Evolutionary conservation across 768 basidiomycete genomes (phyloP).

Genomic region (Mycena epipterygia): DNA sequence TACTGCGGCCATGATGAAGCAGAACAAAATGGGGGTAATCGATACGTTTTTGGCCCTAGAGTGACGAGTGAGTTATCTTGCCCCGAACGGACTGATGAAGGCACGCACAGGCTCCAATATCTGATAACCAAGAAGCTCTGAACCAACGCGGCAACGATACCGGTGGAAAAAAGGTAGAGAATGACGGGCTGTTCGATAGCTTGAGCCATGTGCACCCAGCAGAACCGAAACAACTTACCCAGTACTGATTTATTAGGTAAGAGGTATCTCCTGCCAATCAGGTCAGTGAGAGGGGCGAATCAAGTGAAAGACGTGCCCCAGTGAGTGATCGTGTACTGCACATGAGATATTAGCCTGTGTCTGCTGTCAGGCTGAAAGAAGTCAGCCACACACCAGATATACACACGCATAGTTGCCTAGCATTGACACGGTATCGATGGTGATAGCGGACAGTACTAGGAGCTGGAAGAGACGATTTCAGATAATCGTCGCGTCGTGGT

Average conservation of each 20-base stretch:
- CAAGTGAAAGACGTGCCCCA: background rate
- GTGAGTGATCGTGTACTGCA: background rate
- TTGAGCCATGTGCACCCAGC: background rate
- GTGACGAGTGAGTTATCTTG: background rate
- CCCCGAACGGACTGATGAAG: background rate
- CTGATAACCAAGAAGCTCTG: background rate
- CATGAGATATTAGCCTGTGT: background rate
- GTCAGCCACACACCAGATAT: constrained; percentile 4
- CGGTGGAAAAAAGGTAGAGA: background rate
- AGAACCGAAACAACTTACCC: background rate
- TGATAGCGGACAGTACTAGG: background rate
- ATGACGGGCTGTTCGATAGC: background rate
- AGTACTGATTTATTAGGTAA: background rate
- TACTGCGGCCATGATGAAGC: background rate
- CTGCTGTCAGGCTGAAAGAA: too few relatives aligned
- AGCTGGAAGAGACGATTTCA: background rate
- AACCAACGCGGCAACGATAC: background rate
- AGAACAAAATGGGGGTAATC: constrained; percentile 1
- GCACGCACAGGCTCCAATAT: constrained; percentile 5
- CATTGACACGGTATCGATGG: background rate
- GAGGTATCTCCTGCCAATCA: background rate
- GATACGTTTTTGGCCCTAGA: background rate
- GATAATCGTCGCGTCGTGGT: background rate
- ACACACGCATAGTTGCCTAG: background rate
- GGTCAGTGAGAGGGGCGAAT: background rate